These are phyloP conservation scores for Mortierella alpina DNA, from an alignment of 192 early-diverging fungal species.

Conservation along the genomic window DNA sequence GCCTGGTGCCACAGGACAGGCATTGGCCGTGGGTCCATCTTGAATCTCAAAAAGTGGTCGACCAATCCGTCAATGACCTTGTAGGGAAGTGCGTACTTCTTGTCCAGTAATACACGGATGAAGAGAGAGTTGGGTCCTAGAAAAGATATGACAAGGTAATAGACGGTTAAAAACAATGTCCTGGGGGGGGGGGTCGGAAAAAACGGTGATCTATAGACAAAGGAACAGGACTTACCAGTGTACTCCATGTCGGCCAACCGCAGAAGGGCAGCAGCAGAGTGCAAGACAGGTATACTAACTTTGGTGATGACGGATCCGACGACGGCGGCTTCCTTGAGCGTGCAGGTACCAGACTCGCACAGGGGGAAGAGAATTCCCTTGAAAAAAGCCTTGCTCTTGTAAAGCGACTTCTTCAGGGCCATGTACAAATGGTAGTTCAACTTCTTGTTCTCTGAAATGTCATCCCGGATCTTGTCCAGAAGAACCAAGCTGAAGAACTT, in stretches of 20 bases:
- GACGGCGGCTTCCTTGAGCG: constrained; percentile 96
- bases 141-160: not conserved
- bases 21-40: constrained; percentile 82
- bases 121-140: constrained; percentile 89
- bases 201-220: not conserved
- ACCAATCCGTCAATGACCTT: constrained; percentile 96
- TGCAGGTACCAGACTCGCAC: constrained; percentile 92
- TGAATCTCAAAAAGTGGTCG: constrained; percentile 95
- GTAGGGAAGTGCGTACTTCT: constrained; percentile 98
- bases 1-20: constrained; percentile 99
- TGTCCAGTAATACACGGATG: constrained; percentile 95
- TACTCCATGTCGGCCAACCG: constrained; percentile 98
- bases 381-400: constrained; percentile 98
- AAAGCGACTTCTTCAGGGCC: constrained; percentile 95
- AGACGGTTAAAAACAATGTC: not conserved
- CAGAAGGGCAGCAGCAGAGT: constrained; percentile 93
- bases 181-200: not conserved
- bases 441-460: constrained; percentile 97
- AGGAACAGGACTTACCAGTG: constrained; percentile 69
- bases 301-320: constrained; percentile 91
- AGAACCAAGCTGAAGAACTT: constrained; percentile 91
- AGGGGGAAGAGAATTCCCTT: constrained; percentile 96
- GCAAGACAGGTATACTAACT: constrained; percentile 94
- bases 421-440: constrained; percentile 98
- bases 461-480: constrained; percentile 91